These are phyloP conservation scores for Diaporthe vexans DNA, from an alignment of 2,329 filamentous ascomycete genomes.

Conservation along the genomic window DNA sequence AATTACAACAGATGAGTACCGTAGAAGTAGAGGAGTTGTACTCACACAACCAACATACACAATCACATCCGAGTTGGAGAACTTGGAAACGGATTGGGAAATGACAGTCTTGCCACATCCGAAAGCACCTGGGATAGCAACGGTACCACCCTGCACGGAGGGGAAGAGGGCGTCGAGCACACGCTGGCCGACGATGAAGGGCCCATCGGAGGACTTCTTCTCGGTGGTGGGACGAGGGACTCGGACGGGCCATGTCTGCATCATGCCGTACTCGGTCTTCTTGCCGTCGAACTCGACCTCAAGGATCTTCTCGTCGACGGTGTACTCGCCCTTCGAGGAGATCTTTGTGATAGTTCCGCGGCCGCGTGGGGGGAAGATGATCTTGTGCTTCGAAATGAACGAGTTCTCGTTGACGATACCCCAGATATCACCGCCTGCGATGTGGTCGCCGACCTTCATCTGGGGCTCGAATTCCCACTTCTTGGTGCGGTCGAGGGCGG, in stretches of 20 bases:
- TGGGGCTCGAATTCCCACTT: conserved; percentile 97
- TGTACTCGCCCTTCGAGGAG: conserved; percentile 90
- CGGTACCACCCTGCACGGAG: conserved; percentile 95
- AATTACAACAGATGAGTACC: not conserved
- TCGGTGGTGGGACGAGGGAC: conserved; percentile 93
- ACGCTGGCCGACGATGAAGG: conserved; percentile 96
- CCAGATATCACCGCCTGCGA: conserved; percentile 96
- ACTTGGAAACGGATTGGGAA: conserved; percentile 98
- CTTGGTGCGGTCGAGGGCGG: conserved; percentile 89
- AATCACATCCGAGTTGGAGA: conserved; percentile 99
- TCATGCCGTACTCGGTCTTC: conserved; percentile 95
- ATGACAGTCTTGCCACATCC: conserved; percentile 99
- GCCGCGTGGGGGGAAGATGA: conserved; percentile 90
- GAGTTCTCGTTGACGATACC: conserved; percentile 97
- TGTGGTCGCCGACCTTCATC: conserved; percentile 96
- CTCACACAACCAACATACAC: conserved; percentile 86
- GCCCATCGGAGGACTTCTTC: conserved; percentile 89
- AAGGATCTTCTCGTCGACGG: conserved; percentile 92
- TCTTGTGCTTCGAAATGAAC: conserved; percentile 92
- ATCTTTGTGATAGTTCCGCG: conserved; percentile 94
- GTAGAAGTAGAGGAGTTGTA: not conserved
- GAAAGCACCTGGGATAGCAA: conserved; percentile 98
- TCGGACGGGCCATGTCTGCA: conserved; percentile 98
- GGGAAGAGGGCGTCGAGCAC: conserved; percentile 97
- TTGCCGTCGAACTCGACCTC: conserved; percentile 98